Evolutionary conservation across 257 asterid genomes (phyloP), one percentile per base, ranked within the genome.

Genomic region (Capsicum chinense): DNA sequence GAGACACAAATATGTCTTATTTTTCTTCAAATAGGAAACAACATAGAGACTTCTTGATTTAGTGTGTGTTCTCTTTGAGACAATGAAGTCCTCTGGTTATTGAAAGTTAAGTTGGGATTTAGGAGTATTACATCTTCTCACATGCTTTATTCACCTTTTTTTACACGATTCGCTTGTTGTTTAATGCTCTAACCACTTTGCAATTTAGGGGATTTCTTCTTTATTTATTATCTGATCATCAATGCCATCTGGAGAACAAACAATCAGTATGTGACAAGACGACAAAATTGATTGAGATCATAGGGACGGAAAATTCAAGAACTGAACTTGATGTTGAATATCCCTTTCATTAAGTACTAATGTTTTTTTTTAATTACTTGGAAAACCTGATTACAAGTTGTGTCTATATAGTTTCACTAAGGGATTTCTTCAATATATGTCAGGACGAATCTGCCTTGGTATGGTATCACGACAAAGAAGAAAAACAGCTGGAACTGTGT

Each of bases 381-480:
- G 57, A 44, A 16, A 74, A 21, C 44, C 59, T 74, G 44, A 74
- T 74, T 50, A 35, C 19, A 6, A 74, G 80, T 74, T 74, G 62
- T 74, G 42, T 50, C 50, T 50, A 21, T 74, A 21, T 57, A 2
- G 10, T 62, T 44, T 81, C 44, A 13, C 50, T 47, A n/a, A 62
- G 60, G 50, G 12, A 11, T 84, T 47, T 80, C 85, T 64, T 86
- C 76, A 83, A 56, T 79, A 69, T 79, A 80, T 86, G 88, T 87
- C 93, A 96, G 99, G 99, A 96, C 57, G 99, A 96, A 85, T 87
- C 98, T 84, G 85, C 91, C 56, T 86, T 96, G 92, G 86, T 93
- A 88, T 96, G 99, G 99, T 94, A 93, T 85, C 91, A 90, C 64
- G 97, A 97, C 47, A 92, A 90, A 89, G 95, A 94, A 35, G 99